These are phyloP conservation scores for Ophiocordyceps camponoti-leonardi DNA, from an alignment of 2,329 filamentous ascomycete genomes.

Conservation along the genomic window DNA sequence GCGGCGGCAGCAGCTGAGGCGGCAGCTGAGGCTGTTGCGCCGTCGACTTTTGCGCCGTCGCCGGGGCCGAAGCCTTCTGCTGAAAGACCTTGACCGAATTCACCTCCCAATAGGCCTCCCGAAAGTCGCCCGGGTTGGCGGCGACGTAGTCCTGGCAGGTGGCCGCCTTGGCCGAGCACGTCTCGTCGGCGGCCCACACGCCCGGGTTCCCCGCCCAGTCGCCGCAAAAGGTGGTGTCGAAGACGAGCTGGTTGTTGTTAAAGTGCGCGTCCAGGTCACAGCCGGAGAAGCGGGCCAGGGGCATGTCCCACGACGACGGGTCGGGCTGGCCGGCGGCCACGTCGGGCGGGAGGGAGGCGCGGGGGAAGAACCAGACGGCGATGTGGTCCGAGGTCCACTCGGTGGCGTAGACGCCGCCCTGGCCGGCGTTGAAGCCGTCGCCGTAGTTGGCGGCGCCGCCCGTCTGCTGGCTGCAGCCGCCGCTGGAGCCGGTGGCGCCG, in stretches of 20 bases:
- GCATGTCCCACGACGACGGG: slow-evolving; percentile 50
- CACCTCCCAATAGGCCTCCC: slow-evolving; percentile 61
- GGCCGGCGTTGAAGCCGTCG: slow-evolving; percentile 49
- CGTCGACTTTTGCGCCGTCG: not conserved
- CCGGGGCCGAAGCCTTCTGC: not conserved
- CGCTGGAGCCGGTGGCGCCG: slow-evolving; percentile 30
- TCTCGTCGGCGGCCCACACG: slow-evolving; percentile 40
- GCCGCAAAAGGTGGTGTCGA: slow-evolving; percentile 77
- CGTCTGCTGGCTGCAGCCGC: slow-evolving; percentile 42
- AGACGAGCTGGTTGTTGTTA: slow-evolving; percentile 54
- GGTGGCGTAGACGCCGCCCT: slow-evolving; percentile 56
- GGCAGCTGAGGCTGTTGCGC: too few relatives aligned
- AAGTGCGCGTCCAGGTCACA: slow-evolving; percentile 63
- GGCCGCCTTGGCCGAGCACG: slow-evolving; percentile 40
- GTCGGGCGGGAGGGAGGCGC: slow-evolving; percentile 44
- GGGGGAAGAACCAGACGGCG: slow-evolving; percentile 67
- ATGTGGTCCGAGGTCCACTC: slow-evolving; percentile 63
- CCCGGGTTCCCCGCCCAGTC: slow-evolving; percentile 54
- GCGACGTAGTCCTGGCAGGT: slow-evolving; percentile 60
- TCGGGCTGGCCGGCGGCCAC: slow-evolving; percentile 42
- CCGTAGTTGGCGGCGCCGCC: slow-evolving; percentile 40
- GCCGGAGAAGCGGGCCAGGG: slow-evolving; percentile 48
- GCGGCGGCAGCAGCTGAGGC: too few relatives aligned
- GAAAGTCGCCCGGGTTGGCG: slow-evolving; percentile 52
- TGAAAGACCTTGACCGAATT: slow-evolving; percentile 50